These are phyloP conservation scores for Ophiostoma novo-ulmi DNA, from an alignment of 2,329 filamentous ascomycete species.

Conservation along the genomic window DNA sequence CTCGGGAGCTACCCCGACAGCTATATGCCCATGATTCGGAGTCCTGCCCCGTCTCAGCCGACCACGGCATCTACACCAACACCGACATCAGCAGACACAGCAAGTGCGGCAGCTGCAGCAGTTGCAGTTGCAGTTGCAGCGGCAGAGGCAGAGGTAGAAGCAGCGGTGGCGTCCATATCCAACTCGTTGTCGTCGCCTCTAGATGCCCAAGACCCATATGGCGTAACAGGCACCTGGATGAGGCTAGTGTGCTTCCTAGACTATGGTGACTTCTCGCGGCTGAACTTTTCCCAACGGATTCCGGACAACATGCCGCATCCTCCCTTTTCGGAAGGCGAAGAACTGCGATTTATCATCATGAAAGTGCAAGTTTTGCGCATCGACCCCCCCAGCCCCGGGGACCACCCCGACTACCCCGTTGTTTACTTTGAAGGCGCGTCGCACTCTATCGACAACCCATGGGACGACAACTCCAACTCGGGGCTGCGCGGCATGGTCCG, in stretches of 20 bases:
- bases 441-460: conserved; percentile 56
- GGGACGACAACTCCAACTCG: conserved; percentile 65
- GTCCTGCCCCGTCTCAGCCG: no score
- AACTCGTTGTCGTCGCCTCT: conserved; percentile 30
- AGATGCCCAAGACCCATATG: conserved; percentile 62
- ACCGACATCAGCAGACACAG: background rate
- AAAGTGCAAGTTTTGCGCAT: conserved; percentile 58
- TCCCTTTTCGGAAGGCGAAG: conserved; percentile 59
- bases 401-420: conserved; percentile 55
- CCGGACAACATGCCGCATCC: conserved; percentile 43
- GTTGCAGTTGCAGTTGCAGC: background rate
- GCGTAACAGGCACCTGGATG: conserved; percentile 65
- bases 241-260: conserved; percentile 52
- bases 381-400: conserved; percentile 52
- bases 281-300: conserved; percentile 57
- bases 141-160: background rate
- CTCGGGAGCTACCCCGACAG: conserved; percentile 50
- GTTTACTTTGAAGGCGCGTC: conserved; percentile 64
- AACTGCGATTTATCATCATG: conserved; percentile 65
- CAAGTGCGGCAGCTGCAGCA: background rate
- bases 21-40: conserved; percentile 37
- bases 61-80: background rate
- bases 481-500: conserved; percentile 60
- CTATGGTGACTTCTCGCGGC: conserved; percentile 66
- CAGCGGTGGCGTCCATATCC: background rate